Conservation (phyloP, 768 basidiomycete species). For the Phaffia australis region DNA sequence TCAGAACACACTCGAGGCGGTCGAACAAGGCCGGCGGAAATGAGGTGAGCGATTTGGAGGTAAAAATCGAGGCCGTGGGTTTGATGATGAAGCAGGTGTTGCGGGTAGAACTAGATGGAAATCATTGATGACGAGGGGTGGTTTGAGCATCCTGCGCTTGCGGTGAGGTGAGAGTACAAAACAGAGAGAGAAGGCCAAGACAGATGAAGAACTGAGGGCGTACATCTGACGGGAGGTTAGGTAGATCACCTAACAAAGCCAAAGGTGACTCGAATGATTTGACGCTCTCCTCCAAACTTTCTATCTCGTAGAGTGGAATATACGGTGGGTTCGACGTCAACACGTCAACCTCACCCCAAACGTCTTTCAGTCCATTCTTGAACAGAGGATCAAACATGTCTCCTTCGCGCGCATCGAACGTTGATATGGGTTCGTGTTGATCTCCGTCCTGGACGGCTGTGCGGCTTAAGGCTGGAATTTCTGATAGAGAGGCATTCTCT, state of each 20-base stretch:
- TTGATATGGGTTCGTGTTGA: not conserved
- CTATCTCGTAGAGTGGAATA: conserved; percentile 18
- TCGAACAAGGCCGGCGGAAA: conserved; percentile 11
- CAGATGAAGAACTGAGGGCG: not conserved
- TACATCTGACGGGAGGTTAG: not conserved
- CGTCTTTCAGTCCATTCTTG: not conserved
- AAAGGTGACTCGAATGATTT: conserved; percentile 13
- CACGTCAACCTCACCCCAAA: conserved; percentile 6
- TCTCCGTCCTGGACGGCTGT: not conserved
- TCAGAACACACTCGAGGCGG: not conserved
- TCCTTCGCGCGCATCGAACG: conserved; percentile 1
- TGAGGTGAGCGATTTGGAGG: conserved; percentile 10
- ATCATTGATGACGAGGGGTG: not conserved
- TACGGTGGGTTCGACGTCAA: conserved; percentile 26
- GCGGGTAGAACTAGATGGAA: conserved; percentile 10
- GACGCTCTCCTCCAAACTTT: conserved; percentile 9
- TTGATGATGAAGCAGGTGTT: not conserved
- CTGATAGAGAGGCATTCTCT: conserved; percentile 42
- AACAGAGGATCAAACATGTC: conserved; percentile 2
- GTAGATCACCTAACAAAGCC: conserved; percentile 13
- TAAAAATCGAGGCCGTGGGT: conserved; percentile 23
- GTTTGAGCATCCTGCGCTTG: not conserved
- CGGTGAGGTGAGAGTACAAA: not conserved
- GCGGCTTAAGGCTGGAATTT: not conserved
- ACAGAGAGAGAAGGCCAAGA: not conserved